Conservation (phyloP, 1,139 yeast species). For the Protomyces macrosporus region DNA sequence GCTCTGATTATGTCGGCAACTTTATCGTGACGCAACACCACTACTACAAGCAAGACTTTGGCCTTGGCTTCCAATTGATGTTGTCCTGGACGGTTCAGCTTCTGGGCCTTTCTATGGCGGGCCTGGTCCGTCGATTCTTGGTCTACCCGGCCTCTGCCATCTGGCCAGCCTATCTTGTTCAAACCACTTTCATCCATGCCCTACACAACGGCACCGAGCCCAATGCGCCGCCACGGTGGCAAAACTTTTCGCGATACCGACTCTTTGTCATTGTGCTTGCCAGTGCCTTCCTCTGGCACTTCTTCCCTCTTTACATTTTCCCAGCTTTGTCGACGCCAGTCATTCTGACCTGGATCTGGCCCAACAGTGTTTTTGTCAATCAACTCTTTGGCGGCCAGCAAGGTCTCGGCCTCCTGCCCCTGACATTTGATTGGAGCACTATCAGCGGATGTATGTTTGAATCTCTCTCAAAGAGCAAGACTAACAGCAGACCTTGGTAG, state of each 20-base stretch:
- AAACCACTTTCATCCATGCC: conserved; percentile 8
- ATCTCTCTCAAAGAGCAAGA: not conserved
- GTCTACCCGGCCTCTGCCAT: conserved; percentile 59
- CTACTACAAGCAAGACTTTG: conserved; percentile 47
- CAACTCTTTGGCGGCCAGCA: conserved; percentile 56
- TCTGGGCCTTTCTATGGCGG: conserved; percentile 63
- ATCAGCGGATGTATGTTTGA: conserved; percentile 39
- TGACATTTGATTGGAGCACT: conserved; percentile 49
- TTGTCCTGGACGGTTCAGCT: conserved; percentile 49
- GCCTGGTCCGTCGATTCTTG: conserved; percentile 52
- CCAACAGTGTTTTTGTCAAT: conserved; percentile 51
- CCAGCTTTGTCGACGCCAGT: conserved; percentile 50
- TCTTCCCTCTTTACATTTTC: conserved; percentile 54
- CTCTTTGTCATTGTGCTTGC: conserved; percentile 45
- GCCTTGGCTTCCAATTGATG: conserved; percentile 51
- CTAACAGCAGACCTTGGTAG: conserved; percentile 45
- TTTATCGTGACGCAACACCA: conserved; percentile 53
- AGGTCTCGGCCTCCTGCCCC: conserved; percentile 62
- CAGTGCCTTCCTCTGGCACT: conserved; percentile 48
- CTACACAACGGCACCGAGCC: conserved; percentile 41
- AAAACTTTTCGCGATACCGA: conserved; percentile 49
- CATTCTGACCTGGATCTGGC: conserved; percentile 39
- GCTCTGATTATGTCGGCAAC: conserved; percentile 56
- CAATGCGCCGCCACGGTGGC: conserved; percentile 48
- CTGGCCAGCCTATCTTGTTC: conserved; percentile 47